Evolutionary conservation across 805 yeast species (phyloP), one percentile per base, ranked within the genome.

Genomic region (Lipomyces mesembrius): DNA sequence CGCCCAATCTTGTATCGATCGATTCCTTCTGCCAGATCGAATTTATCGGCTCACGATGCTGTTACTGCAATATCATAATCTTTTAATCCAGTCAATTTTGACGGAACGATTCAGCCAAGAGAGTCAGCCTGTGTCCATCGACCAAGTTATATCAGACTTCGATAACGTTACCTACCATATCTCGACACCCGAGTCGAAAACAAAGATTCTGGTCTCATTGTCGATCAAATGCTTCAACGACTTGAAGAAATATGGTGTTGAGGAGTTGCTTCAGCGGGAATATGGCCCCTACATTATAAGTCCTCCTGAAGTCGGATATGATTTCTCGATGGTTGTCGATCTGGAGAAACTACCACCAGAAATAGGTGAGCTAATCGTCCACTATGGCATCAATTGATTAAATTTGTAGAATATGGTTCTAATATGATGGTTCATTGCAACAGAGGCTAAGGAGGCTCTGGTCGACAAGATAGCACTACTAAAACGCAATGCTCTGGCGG

Each of bases 161-260:
- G 99, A 95, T 79, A 92, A 92, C 80, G 96, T 97, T 60, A 90
- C 95, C 37, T 93, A 90, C 79, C 98, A 94, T 78, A 82, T 95
- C 68, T 89, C 97, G 59, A 94, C 96, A n/a, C 91, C 93, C 2
- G 92, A 88, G 72, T 82, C 86, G 67, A 91, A 89, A 79, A 78
- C 87, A 46, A 74, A 84, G 76, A 79, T 92, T 66, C 80, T 89
- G 70, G 80, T 92, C 32, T 89, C 95, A 29, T 81, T 92, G 61
- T 85, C 84, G 70, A 85, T 91, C 77, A 90, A 88, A 77, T 89
- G 96, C 74, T 92, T 90, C 88, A 77, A 79, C 22, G 97, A 92
- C 74, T 82, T 92, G 73, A 80, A 75, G 63, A 85, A 84, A 74
- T 89, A 90, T 73, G 95, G 92, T 7, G 78, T 78, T 32, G 64